Evolutionary conservation across 495 filamentous ascomycete species (phyloP).

Genomic region (Elasticomyces elasticus): DNA sequence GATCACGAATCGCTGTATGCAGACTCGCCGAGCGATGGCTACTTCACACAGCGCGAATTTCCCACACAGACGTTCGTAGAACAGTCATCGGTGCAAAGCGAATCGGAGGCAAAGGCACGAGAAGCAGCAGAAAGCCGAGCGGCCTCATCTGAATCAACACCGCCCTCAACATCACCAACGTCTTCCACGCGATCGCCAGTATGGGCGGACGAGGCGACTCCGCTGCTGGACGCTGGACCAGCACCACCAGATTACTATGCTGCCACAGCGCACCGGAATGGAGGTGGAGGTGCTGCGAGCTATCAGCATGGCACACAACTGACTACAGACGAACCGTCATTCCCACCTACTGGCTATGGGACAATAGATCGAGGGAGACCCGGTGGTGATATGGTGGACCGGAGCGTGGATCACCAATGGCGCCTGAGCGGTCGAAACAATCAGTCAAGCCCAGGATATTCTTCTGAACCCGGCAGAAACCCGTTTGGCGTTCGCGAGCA

Average conservation of each 20-base stretch:
- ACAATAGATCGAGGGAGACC: not conserved
- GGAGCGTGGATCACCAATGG: not conserved
- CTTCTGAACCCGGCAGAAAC: not conserved
- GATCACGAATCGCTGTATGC: slow-evolving; percentile 6
- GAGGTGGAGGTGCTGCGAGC: not conserved
- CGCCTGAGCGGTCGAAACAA: slow-evolving; percentile 4
- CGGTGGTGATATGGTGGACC: not conserved
- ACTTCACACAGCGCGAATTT: slow-evolving; percentile 6
- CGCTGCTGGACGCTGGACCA: slow-evolving; percentile 5
- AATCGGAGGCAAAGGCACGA: slow-evolving; percentile 13
- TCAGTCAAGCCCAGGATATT: not conserved
- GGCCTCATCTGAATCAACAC: not conserved
- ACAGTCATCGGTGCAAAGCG: slow-evolving; percentile 3
- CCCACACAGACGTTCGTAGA: slow-evolving; percentile 10
- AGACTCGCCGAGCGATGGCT: slow-evolving; percentile 10
- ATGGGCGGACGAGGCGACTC: not conserved
- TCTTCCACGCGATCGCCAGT: slow-evolving; percentile 1
- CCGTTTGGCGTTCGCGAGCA: not conserved
- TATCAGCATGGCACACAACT: not conserved
- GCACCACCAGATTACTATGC: slow-evolving; percentile 13
- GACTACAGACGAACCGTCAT: not conserved
- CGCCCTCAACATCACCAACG: slow-evolving; percentile 1
- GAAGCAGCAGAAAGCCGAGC: slow-evolving; percentile 2
- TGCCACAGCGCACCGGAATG: not conserved
- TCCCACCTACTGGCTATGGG: not conserved